phyloP scores from a whole-genome alignment of 2,329 filamentous ascomycete genomes.

The Penicillium janthinellum region DNA sequence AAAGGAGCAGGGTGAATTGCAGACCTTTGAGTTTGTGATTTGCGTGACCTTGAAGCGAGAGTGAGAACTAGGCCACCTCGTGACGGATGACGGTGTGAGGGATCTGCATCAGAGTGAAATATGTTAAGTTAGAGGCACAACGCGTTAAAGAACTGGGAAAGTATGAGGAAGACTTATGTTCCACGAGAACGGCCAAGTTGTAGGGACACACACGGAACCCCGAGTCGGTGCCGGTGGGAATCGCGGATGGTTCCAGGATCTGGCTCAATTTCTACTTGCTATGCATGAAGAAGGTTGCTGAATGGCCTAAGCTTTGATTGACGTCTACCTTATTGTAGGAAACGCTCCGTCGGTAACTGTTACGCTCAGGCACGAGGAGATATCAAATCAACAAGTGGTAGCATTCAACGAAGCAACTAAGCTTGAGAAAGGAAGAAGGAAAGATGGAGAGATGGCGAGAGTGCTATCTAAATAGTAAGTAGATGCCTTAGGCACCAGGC shows the following conservation, averaged over 20 bases:
- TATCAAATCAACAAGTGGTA: too few relatives aligned
- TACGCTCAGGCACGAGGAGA: too few relatives aligned
- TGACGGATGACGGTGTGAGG: conserved; percentile 54
- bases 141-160: conserved; percentile 3
- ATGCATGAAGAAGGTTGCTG: too few relatives aligned
- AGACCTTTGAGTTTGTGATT: conserved; percentile 11
- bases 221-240: neutral
- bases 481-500: too few relatives aligned
- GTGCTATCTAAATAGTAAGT: too few relatives aligned
- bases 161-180: conserved; percentile 34
- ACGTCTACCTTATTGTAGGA: too few relatives aligned
- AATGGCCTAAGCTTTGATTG: too few relatives aligned
- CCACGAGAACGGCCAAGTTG: conserved; percentile 39
- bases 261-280: neutral
- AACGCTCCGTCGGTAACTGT: too few relatives aligned
- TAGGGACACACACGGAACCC: conserved; percentile 12
- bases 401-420: too few relatives aligned
- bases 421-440: too few relatives aligned
- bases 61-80: conserved; percentile 49
- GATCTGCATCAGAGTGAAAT: conserved; percentile 36
- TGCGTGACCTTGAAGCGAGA: conserved; percentile 11
- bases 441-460: too few relatives aligned
- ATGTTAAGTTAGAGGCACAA: neutral
- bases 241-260: neutral
- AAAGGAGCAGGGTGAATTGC: conserved; percentile 8